These are phyloP conservation scores for Coemansia sp. DNA, from an alignment of 192 early-diverging fungal genomes.

Conservation along the genomic window DNA sequence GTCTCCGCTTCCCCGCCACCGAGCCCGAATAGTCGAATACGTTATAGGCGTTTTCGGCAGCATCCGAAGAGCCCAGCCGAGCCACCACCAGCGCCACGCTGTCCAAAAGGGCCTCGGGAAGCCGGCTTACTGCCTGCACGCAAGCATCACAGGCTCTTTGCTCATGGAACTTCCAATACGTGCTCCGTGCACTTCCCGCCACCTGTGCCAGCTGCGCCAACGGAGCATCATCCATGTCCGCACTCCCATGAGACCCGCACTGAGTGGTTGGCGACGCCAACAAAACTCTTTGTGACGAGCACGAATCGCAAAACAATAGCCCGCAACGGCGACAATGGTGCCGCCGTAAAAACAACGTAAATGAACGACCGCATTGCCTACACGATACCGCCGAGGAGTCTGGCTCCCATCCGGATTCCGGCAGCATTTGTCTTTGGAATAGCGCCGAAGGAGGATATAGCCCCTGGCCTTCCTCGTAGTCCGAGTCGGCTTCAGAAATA, in stretches of 20 bases:
- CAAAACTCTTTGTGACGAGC: conserved; percentile 60
- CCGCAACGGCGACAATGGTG: conserved; percentile 95
- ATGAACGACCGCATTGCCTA: conserved; percentile 63
- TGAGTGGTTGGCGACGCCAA: conserved; percentile 52
- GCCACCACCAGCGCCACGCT: conserved; percentile 19
- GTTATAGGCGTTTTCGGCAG: conserved; percentile 34
- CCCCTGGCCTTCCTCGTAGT: neutral
- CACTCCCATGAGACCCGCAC: conserved; percentile 14
- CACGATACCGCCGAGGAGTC: conserved; percentile 70
- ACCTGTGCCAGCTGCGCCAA: conserved; percentile 16
- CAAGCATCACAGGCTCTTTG: conserved; percentile 65
- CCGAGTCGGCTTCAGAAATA: neutral
- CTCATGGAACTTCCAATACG: conserved; percentile 30
- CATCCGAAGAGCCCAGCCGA: conserved; percentile 13
- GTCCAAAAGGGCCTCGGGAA: conserved; percentile 13
- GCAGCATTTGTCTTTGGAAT: conserved; percentile 42
- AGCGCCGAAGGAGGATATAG: conserved; percentile 28
- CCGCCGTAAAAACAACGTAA: conserved; percentile 73
- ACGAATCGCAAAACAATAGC: conserved; percentile 76
- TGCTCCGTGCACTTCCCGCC: neutral
- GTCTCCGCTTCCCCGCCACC: neutral
- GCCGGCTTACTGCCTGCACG: conserved; percentile 24
- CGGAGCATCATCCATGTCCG: conserved; percentile 20
- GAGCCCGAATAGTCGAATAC: conserved; percentile 15
- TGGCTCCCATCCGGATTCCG: conserved; percentile 69